phyloP scores from a whole-genome alignment of 1,139 yeast species.

The Magnusiomyces paraingens region DNA sequence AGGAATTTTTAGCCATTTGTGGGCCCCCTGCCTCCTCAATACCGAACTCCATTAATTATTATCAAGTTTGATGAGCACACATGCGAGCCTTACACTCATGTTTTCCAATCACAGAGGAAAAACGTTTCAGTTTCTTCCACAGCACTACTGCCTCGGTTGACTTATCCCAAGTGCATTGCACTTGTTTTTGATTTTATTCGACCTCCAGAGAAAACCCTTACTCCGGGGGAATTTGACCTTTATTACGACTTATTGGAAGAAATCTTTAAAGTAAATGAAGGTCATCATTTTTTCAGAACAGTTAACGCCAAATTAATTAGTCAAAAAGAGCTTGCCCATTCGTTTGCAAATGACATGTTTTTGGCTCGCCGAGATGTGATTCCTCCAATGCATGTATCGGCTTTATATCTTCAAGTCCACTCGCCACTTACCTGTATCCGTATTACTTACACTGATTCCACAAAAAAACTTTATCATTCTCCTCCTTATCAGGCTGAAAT shows the following conservation, averaged over 20 bases:
- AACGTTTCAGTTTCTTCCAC: not conserved
- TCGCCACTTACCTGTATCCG: constrained; percentile 1
- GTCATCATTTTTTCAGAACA: not conserved
- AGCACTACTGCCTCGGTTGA: not conserved
- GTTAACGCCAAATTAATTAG: not conserved
- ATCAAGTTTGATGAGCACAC: not conserved
- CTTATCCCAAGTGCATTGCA: constrained; percentile 3
- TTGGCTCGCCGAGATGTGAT: not conserved
- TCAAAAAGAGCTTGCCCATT: not conserved
- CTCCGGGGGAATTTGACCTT: not conserved
- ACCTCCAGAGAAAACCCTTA: not conserved
- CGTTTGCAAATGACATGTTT: constrained; percentile 3
- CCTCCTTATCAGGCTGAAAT: not conserved
- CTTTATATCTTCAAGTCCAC: not conserved
- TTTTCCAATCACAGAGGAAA: not conserved
- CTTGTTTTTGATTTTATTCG: constrained; percentile 2
- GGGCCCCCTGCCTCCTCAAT: constrained; percentile 2
- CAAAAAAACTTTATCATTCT: not conserved
- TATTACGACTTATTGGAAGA: constrained; percentile 4
- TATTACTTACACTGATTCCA: not conserved
- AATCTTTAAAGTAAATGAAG: not conserved
- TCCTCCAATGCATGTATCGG: constrained; percentile 4
- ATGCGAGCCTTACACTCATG: not conserved
- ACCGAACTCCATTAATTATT: not conserved
- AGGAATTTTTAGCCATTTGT: not conserved